Percentiles rank a stretch among this genome's conserved stretches.
phyloP scores from a whole-genome alignment of 1,139 yeast species.

The Saccharomyces hybrid region DNA sequence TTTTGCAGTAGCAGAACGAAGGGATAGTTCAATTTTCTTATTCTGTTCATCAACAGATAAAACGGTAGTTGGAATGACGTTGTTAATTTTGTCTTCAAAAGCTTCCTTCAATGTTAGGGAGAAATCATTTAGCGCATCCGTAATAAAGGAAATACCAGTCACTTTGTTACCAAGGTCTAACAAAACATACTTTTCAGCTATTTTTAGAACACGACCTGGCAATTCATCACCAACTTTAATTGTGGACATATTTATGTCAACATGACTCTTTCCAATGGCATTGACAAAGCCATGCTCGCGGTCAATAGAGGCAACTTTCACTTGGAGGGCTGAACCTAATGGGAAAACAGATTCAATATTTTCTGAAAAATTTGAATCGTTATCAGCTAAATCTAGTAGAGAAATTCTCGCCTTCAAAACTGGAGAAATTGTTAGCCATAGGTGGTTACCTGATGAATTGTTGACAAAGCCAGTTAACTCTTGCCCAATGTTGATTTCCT shows the following conservation, averaged over 20 bases:
- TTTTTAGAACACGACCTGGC: conserved; percentile 60
- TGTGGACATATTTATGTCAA: conserved; percentile 41
- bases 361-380: conserved; percentile 34
- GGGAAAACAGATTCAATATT: conserved; percentile 53
- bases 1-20: conserved; percentile 45
- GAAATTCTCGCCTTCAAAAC: conserved; percentile 60
- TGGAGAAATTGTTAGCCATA: conserved; percentile 70
- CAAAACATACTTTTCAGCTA: conserved; percentile 53
- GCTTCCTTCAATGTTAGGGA: conserved; percentile 45
- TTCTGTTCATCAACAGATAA: conserved; percentile 47
- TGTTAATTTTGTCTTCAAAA: conserved; percentile 41
- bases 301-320: conserved; percentile 49
- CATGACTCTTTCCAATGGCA: conserved; percentile 44
- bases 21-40: conserved; percentile 54
- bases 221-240: conserved; percentile 49
- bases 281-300: conserved; percentile 43
- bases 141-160: conserved; percentile 58
- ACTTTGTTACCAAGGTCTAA: conserved; percentile 59
- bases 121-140: conserved; percentile 75
- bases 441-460: conserved; percentile 48
- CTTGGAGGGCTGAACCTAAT: conserved; percentile 61
- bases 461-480: conserved; percentile 58
- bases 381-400: conserved; percentile 55
- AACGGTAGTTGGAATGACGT: conserved; percentile 55
- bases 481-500: conserved; percentile 50